Percentiles rank a stretch among this genome's conserved stretches.
Conservation (phyloP, 495 filamentous ascomycete genomes). For the Annulohypoxylon stygium region DNA sequence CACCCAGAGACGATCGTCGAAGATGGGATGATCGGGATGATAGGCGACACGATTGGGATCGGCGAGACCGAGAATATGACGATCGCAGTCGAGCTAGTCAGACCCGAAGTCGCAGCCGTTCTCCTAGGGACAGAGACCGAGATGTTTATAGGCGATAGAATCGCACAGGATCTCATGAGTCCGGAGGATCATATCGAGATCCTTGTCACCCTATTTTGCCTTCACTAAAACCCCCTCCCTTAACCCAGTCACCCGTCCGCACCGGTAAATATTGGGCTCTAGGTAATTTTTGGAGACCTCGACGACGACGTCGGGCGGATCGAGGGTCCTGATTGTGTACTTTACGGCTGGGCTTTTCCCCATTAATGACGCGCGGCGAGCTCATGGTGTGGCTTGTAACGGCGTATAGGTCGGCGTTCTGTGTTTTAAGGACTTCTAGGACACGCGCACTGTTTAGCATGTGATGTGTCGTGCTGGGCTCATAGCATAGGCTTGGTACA, state of each 20-base stretch:
- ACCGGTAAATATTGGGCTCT: not conserved
- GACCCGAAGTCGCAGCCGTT: conserved; percentile 65
- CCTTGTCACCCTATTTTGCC: conserved; percentile 1
- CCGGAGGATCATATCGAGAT: not conserved
- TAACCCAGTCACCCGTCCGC: not conserved
- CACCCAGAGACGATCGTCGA: conserved; percentile 58
- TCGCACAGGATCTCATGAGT: conserved; percentile 10
- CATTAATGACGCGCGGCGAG: conserved; percentile 11
- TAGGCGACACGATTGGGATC: conserved; percentile 52
- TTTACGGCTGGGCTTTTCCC: not conserved
- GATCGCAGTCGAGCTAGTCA: conserved; percentile 59
- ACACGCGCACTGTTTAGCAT: not conserved
- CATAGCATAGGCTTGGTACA: conserved; percentile 4
- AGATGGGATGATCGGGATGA: conserved; percentile 61
- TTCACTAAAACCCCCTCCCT: not conserved
- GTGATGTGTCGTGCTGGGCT: conserved; percentile 9
- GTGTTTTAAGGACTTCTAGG: not conserved
- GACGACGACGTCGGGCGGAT: not conserved
- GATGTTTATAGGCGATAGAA: conserved; percentile 59
- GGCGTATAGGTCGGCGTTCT: conserved; percentile 27
- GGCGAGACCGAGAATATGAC: conserved; percentile 62
- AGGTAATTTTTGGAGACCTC: not conserved
- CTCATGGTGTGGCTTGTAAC: conserved; percentile 11
- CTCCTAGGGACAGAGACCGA: conserved; percentile 62
- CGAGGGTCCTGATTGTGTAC: not conserved